A percentile compares a stretch with the other conserved stretches of the same genome.
phyloP scores from a whole-genome alignment of 2,329 filamentous ascomycete species.

The Colletotrichum echinochloae region DNA sequence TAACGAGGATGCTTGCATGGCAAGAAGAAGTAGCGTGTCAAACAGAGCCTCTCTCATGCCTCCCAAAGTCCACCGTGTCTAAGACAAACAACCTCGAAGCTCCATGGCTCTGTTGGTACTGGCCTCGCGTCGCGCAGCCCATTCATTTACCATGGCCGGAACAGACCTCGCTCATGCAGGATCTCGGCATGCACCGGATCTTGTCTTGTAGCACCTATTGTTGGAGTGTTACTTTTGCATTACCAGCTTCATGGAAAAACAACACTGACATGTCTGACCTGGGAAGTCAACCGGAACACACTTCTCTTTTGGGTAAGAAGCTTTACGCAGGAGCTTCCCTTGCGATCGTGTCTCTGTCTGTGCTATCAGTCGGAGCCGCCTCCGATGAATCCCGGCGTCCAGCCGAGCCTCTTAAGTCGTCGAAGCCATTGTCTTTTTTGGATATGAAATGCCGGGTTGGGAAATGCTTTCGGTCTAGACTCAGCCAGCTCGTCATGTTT shows the following conservation, averaged over 20 bases:
- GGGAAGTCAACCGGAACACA: neutral
- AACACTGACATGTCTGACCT: neutral
- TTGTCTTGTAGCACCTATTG: conserved; percentile 10
- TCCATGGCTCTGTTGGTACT: neutral
- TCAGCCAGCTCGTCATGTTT: conserved; percentile 33
- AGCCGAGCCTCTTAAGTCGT: conserved; percentile 8
- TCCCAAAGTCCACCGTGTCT: conserved; percentile 22
- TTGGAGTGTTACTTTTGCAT: neutral
- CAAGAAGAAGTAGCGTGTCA: neutral
- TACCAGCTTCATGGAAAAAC: conserved; percentile 6
- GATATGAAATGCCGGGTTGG: neutral
- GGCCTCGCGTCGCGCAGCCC: neutral
- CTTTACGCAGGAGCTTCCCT: conserved; percentile 1
- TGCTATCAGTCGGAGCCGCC: conserved; percentile 16
- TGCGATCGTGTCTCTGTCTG: conserved; percentile 3
- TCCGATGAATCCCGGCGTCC: conserved; percentile 23
- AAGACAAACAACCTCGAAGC: conserved; percentile 13
- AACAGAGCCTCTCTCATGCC: neutral
- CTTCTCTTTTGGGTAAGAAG: neutral
- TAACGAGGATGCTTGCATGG: conserved; percentile 32
- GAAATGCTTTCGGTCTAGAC: conserved; percentile 29
- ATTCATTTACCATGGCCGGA: neutral
- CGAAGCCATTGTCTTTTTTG: conserved; percentile 5
- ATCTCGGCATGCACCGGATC: conserved; percentile 25
- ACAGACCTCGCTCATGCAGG: conserved; percentile 9